These are phyloP conservation scores for Typha latifolia DNA, from an alignment of 176 grass and related monocot species.

Conservation along the genomic window DNA sequence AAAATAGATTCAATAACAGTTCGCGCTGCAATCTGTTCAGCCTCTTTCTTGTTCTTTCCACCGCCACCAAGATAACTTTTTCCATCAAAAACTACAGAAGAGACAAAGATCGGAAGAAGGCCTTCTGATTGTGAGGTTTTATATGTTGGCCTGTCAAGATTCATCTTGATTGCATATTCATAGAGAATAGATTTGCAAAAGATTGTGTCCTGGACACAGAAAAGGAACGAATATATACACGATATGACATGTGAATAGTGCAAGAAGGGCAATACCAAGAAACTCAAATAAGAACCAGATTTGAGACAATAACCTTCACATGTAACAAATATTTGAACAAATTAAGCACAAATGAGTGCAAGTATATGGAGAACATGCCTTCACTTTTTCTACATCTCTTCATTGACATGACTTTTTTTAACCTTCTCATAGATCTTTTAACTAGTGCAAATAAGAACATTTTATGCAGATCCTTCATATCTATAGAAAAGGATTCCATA, in stretches of 20 bases:
- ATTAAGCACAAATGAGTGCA: too few species aligned
- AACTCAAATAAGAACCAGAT: too few species aligned
- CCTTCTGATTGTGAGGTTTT: constrained; percentile 7
- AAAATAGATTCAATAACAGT: constrained; percentile 41
- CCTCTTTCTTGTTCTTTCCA: constrained; percentile 47
- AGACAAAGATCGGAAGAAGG: constrained; percentile 19
- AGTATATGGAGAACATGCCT: too few species aligned
- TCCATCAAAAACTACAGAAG: constrained; percentile 42
- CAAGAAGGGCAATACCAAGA: neutral
- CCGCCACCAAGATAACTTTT: constrained; percentile 35
- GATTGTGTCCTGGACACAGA: constrained; percentile 8
- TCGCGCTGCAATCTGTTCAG: constrained; percentile 56
- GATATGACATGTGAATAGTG: too few species aligned
- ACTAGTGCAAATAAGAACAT: too few species aligned
- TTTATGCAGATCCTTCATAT: too few species aligned
- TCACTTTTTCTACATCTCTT: too few species aligned
- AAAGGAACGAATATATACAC: neutral
- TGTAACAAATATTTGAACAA: too few species aligned
- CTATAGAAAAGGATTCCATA: too few species aligned
- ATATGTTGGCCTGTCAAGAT: constrained; percentile 27
- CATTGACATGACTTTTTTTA: too few species aligned
- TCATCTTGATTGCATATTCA: constrained; percentile 48
- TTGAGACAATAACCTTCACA: too few species aligned
- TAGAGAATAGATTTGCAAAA: constrained; percentile 62
- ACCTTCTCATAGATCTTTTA: too few species aligned